A percentile compares a stretch with the other conserved stretches of the same genome.
Evolutionary conservation across 2,329 filamentous ascomycete species (phyloP).

Genomic region (Apiospora pterosperma): DNA sequence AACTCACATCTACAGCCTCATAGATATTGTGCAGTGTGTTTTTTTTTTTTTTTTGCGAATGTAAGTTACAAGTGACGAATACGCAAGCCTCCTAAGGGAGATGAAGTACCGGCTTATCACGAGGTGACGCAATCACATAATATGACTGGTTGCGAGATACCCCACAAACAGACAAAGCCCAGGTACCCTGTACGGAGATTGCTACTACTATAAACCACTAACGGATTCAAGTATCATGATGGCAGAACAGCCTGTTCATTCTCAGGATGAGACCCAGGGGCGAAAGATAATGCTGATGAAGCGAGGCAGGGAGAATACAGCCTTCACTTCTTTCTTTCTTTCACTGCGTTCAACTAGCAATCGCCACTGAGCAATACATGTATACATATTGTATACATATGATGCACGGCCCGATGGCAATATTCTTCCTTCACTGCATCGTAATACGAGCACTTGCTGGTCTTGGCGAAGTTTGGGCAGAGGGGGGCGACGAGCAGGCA

Average conservation of each 20-base stretch:
- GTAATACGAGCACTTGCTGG: slow-evolving; percentile 6
- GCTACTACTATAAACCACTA: not conserved
- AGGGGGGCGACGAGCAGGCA: not conserved
- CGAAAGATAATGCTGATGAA: not conserved
- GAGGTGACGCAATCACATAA: not conserved
- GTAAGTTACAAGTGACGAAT: not conserved
- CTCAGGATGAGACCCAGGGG: not conserved
- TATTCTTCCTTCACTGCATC: not conserved
- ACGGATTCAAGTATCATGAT: not conserved
- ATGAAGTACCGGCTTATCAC: not conserved
- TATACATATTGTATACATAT: too few species aligned
- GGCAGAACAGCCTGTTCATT: not conserved
- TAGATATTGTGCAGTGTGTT: too few species aligned
- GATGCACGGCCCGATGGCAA: not conserved
- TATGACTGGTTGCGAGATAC: not conserved
- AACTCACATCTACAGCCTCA: too few species aligned
- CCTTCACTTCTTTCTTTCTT: not conserved
- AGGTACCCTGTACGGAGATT: not conserved
- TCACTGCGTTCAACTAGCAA: not conserved
- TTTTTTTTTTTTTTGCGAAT: too few species aligned
- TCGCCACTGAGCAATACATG: not conserved
- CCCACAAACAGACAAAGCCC: not conserved
- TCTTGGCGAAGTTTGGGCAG: not conserved
- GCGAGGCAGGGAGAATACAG: not conserved
- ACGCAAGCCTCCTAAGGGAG: not conserved